Evolutionary conservation across 2,329 filamentous ascomycete genomes (phyloP).

Genomic region (Coniosporium tulheliwenetii): DNA sequence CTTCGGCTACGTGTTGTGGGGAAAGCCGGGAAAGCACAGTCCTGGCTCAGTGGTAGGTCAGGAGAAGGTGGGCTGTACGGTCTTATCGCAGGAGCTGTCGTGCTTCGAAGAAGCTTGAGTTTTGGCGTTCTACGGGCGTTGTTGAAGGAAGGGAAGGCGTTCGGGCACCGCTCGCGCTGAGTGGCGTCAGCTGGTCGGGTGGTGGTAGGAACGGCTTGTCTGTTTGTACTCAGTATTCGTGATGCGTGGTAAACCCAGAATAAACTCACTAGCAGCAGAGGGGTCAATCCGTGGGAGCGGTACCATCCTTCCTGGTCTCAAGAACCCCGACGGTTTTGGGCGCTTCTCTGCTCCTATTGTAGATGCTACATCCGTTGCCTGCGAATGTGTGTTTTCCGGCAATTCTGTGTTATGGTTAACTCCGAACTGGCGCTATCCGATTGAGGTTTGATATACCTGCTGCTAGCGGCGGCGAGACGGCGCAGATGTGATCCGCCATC

Average conservation of each 20-base stretch:
- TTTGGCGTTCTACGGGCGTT: neutral
- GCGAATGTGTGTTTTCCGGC: neutral
- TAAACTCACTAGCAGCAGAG: conserved; percentile 32
- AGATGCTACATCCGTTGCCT: neutral
- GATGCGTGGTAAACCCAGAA: neutral
- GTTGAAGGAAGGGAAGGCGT: neutral
- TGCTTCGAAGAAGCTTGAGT: conserved; percentile 7
- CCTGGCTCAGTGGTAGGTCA: conserved; percentile 26
- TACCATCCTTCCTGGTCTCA: conserved; percentile 24
- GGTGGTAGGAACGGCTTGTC: neutral
- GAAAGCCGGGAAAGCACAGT: conserved; percentile 40
- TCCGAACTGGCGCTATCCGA: neutral
- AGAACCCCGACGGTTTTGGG: neutral
- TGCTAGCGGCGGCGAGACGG: conserved; percentile 2
- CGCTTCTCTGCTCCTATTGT: neutral
- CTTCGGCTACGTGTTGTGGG: conserved; percentile 19
- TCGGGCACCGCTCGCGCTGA: neutral
- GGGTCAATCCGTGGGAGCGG: conserved; percentile 34
- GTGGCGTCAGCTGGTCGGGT: neutral
- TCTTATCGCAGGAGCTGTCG: conserved; percentile 15
- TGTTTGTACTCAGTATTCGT: neutral
- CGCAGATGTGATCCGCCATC: conserved; percentile 73
- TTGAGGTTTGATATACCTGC: neutral
- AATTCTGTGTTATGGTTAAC: neutral
- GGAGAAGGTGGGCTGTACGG: conserved; percentile 22